Percentiles rank a stretch among this genome's conserved stretches.
phyloP scores from a whole-genome alignment of 441 rosid genomes.

The Populus tomentosa region DNA sequence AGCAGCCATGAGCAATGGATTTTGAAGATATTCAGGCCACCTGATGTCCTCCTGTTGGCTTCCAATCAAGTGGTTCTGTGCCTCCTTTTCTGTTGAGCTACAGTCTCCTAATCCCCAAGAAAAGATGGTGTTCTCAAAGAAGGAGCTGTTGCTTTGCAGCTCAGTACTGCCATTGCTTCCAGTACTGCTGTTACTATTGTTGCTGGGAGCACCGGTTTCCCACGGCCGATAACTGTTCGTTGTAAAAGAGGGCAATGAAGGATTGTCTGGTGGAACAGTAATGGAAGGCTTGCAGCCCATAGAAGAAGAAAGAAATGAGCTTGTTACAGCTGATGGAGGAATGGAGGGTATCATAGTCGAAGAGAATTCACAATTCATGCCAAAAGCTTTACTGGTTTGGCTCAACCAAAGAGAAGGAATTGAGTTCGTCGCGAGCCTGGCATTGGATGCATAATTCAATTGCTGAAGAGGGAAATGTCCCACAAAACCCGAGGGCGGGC shows the following conservation, averaged over 20 bases:
- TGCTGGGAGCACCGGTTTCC: constrained; percentile 34
- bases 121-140: constrained; percentile 37
- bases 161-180: constrained; percentile 35
- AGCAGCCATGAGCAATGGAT: constrained; percentile 40
- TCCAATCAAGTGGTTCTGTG: constrained; percentile 30
- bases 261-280: constrained; percentile 22
- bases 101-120: constrained; percentile 57
- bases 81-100: constrained; percentile 42
- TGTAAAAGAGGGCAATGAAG: constrained; percentile 25
- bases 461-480: constrained; percentile 42
- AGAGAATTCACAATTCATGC: constrained; percentile 39
- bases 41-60: constrained; percentile 38
- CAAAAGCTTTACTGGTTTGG: constrained; percentile 34
- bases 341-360: constrained; percentile 28
- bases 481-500: constrained; percentile 31
- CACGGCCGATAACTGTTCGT: constrained; percentile 34
- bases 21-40: constrained; percentile 48
- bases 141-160: constrained; percentile 37
- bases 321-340: constrained; percentile 30
- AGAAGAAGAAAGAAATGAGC: constrained; percentile 33
- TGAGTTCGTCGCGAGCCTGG: constrained; percentile 28
- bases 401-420: constrained; percentile 36
- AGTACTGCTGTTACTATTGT: constrained; percentile 28
- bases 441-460: constrained; percentile 38
- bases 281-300: constrained; percentile 32